Conservation (phyloP, 495 filamentous ascomycete genomes). For the Aspergillus haitiensis region DNA sequence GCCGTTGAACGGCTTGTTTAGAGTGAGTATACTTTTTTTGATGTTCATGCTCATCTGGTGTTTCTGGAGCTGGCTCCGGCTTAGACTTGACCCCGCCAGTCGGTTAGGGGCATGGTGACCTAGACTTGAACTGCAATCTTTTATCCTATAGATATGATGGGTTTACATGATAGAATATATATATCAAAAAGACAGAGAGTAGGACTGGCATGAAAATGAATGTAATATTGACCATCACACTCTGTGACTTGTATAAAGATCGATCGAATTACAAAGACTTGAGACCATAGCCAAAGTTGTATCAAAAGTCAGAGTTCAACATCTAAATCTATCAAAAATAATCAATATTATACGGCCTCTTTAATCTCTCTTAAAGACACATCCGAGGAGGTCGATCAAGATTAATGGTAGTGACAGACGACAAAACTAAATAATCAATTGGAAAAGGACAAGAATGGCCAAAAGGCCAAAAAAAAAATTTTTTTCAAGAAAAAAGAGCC, state of each 20-base stretch:
- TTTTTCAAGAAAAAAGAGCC: too few relatives aligned
- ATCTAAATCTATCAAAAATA: constrained; percentile 12
- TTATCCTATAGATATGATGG: background rate
- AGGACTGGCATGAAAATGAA: background rate
- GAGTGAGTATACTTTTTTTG: constrained; percentile 5
- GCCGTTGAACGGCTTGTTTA: constrained; percentile 43
- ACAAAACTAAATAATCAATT: constrained; percentile 8
- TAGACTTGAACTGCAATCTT: background rate
- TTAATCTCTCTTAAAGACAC: background rate
- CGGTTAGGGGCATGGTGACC: background rate
- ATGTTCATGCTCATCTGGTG: background rate
- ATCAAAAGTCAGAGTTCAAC: constrained; percentile 4
- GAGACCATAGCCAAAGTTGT: background rate
- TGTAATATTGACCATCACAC: background rate
- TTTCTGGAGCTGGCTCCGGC: constrained; percentile 24
- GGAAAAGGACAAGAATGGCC: constrained; percentile 13
- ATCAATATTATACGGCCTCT: constrained; percentile 13
- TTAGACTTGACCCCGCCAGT: background rate
- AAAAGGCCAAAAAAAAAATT: constrained; percentile 8
- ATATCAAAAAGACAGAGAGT: background rate
- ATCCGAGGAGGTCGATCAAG: background rate
- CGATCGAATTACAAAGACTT: background rate
- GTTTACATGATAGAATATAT: background rate
- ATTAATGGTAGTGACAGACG: background rate
- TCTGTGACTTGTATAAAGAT: too few relatives aligned